Conservation (phyloP, 306 rosid species). For the Lablab purpureus region DNA sequence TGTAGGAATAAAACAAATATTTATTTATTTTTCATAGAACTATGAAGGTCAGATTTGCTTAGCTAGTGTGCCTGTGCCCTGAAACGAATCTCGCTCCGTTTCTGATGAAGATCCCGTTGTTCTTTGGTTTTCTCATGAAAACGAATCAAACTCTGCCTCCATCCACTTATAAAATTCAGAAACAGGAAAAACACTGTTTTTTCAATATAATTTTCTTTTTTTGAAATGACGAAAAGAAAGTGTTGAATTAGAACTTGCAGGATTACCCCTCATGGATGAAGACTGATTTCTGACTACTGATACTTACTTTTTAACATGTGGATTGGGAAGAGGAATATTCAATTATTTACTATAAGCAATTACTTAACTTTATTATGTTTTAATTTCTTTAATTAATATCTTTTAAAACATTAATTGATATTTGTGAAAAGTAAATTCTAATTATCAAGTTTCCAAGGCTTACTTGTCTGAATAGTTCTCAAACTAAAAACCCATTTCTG, state of each 20-base stretch:
- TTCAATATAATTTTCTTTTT: background rate
- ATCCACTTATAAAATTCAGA: slow-evolving; percentile 26
- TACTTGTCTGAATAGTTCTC: no score
- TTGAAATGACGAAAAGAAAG: background rate
- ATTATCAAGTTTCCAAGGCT: no score
- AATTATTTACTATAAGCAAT: no score
- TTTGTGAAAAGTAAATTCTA: no score
- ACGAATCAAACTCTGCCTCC: slow-evolving; percentile 58
- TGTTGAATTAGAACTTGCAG: slow-evolving; percentile 47
- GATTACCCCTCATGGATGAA: slow-evolving; percentile 48
- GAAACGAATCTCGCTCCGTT: slow-evolving; percentile 65
- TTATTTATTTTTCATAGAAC: no score
- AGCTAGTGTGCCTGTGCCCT: slow-evolving; percentile 30
- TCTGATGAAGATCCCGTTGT: slow-evolving; percentile 45
- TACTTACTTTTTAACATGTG: slow-evolving; percentile 39
- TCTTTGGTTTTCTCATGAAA: slow-evolving; percentile 33
- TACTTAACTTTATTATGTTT: no score
- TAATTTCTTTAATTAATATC: no score
- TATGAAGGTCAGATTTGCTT: no score
- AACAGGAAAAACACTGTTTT: slow-evolving; percentile 1
- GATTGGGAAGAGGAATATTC: slow-evolving; percentile 35
- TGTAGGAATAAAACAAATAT: no score
- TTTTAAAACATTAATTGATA: no score
- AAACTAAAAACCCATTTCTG: no score
- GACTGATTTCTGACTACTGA: slow-evolving; percentile 46